Evolutionary conservation across 2,329 filamentous ascomycete species (phyloP).

Genomic region (Aspergillus spinulosporus): DNA sequence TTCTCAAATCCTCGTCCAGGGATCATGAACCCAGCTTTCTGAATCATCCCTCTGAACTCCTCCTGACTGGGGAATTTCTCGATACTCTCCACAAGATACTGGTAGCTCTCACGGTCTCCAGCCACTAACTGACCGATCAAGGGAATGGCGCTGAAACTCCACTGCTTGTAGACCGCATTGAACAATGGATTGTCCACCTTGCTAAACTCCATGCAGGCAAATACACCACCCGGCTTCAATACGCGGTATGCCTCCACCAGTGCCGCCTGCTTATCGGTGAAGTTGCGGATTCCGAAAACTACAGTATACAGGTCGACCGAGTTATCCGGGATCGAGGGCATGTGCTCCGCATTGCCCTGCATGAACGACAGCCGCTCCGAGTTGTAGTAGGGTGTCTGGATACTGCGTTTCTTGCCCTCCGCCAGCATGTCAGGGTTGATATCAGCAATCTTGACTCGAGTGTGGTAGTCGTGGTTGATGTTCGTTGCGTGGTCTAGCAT

Average conservation of each 20-base stretch:
- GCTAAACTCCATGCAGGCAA: constrained; percentile 94
- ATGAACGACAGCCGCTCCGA: constrained; percentile 67
- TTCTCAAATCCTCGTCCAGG: constrained; percentile 85
- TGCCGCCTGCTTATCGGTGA: constrained; percentile 84
- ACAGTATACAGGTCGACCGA: constrained; percentile 96
- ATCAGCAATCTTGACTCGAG: constrained; percentile 86
- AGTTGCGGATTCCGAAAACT: constrained; percentile 95
- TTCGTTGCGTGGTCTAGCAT: constrained; percentile 84
- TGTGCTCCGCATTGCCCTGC: constrained; percentile 83
- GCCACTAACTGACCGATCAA: constrained; percentile 94
- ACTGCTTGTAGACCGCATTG: constrained; percentile 86
- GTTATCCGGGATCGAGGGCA: constrained; percentile 64
- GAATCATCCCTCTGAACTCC: constrained; percentile 66
- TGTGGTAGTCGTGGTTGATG: constrained; percentile 75
- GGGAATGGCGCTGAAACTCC: constrained; percentile 93
- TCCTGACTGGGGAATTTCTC: constrained; percentile 86
- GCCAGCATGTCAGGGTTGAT: constrained; percentile 95
- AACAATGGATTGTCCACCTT: constrained; percentile 77
- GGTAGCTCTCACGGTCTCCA: constrained; percentile 91
- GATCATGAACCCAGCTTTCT: constrained; percentile 75
- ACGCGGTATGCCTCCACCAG: constrained; percentile 82
- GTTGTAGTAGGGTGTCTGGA: constrained; percentile 60
- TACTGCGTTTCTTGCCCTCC: constrained; percentile 78
- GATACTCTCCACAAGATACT: constrained; percentile 98
- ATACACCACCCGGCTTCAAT: constrained; percentile 90